Percentiles rank a stretch among this genome's conserved stretches.
Conservation (phyloP, 306 rosid species). For the Medicago ruthenica region DNA sequence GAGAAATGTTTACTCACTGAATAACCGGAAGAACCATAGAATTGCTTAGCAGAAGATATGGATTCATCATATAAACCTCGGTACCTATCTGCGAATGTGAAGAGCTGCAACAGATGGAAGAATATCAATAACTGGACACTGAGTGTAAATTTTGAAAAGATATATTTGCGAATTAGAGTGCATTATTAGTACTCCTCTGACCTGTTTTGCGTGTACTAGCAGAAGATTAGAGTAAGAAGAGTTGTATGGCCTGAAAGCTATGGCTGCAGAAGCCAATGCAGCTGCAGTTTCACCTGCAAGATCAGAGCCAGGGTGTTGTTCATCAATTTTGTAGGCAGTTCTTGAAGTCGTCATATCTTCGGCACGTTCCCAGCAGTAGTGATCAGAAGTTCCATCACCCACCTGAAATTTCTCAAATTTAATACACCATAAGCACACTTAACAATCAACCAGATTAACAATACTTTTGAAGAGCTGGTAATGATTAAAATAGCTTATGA, state of each 20-base stretch:
- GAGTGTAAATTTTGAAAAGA: background rate
- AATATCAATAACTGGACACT: slow-evolving; percentile 9
- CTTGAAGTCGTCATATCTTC: slow-evolving; percentile 91
- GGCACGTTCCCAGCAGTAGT: slow-evolving; percentile 87
- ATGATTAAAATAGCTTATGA: background rate
- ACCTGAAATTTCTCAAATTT: slow-evolving; percentile 51
- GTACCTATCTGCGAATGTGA: slow-evolving; percentile 81
- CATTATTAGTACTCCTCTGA: background rate
- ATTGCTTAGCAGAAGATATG: slow-evolving; percentile 57
- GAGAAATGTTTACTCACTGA: slow-evolving; percentile 51
- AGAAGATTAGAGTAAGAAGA: slow-evolving; percentile 78
- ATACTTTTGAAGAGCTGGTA: background rate
- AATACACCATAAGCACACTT: slow-evolving; percentile 9
- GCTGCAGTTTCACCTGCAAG: slow-evolving; percentile 93
- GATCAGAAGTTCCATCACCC: slow-evolving; percentile 90
- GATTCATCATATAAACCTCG: slow-evolving; percentile 78
- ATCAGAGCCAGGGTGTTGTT: slow-evolving; percentile 84
- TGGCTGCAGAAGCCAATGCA: slow-evolving; percentile 84
- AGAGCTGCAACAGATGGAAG: slow-evolving; percentile 57
- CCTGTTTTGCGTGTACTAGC: slow-evolving; percentile 79
- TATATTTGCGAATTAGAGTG: background rate
- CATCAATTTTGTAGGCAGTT: slow-evolving; percentile 74
- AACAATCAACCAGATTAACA: slow-evolving; percentile 7
- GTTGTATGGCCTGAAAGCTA: slow-evolving; percentile 80
- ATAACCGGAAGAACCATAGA: slow-evolving; percentile 82